Evolutionary conservation across 2,329 filamentous ascomycete genomes (phyloP).

Genomic region (Ambrosiella beaveri): DNA sequence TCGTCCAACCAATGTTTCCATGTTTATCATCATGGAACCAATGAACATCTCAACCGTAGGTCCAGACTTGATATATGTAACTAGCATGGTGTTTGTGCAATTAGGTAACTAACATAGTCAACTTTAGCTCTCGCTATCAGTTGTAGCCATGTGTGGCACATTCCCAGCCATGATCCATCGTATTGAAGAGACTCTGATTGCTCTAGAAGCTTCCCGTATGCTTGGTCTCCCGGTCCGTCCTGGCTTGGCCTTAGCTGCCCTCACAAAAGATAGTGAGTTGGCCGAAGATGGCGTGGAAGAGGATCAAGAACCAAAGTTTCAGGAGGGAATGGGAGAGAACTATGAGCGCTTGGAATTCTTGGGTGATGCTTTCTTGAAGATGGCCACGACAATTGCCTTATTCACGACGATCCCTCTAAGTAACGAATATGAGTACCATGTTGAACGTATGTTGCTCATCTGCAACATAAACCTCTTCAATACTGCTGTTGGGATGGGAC

Average conservation of each 20-base stretch:
- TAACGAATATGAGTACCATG: conserved; percentile 75
- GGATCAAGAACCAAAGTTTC: conserved; percentile 17
- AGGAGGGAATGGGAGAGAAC: conserved; percentile 77
- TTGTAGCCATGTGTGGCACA: conserved; percentile 56
- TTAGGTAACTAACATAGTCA: conserved; percentile 12
- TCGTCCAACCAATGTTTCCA: conserved; percentile 16
- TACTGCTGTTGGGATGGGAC: conserved; percentile 47
- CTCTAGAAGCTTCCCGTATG: conserved; percentile 52
- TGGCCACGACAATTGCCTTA: conserved; percentile 79
- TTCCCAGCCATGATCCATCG: conserved; percentile 76
- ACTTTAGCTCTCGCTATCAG: conserved; percentile 43
- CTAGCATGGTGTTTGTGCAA: not conserved
- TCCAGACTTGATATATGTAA: conserved; percentile 13
- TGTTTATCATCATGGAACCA: conserved; percentile 58
- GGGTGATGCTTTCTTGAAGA: conserved; percentile 87
- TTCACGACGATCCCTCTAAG: conserved; percentile 61
- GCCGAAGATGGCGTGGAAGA: conserved; percentile 46
- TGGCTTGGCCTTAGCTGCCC: conserved; percentile 62
- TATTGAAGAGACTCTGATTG: conserved; percentile 66
- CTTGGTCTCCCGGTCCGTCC: conserved; percentile 49
- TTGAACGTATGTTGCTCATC: conserved; percentile 75
- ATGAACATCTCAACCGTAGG: conserved; percentile 59
- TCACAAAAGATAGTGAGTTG: conserved; percentile 78
- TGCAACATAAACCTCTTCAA: conserved; percentile 85
- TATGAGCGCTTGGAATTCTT: conserved; percentile 91